Evolutionary conservation across 2,329 filamentous ascomycete genomes (phyloP), one percentile per base, ranked within the genome.

Genomic region (Alternaria sp.): DNA sequence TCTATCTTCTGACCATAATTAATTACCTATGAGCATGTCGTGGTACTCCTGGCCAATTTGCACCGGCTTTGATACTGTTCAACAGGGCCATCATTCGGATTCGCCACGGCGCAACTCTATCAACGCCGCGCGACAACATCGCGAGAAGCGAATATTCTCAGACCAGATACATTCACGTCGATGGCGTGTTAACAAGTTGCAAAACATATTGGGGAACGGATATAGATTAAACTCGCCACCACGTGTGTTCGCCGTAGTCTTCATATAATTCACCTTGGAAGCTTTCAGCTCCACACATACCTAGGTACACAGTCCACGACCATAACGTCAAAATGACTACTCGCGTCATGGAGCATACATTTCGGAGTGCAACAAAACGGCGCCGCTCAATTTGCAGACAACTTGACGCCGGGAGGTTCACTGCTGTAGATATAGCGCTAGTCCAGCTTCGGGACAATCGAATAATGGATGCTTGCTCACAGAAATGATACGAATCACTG

Each of bases 341-440:
- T 37, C 28, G 15, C 14, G 21, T 15, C 12, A n/a, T 37, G 11
- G 4, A 15, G n/a, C 49, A 23, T 53, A 14, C 3, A 37, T 53
- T 30, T 53, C 30, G 49, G 14, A 53, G 49, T 53, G 49, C 30
- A 53, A 53, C 30, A 53, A 53, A 41, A 53, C 49, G 49, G 49
- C 49, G 28, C 30, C 28, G 49, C 49, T 53, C 49, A 53, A 20
- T 53, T 15, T 37, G 49, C 28, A 37, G 33, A 37, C 20, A 41
- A 41, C n/a, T 37, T 53, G 49, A 25, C 49, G 33, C 28, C 49
- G 49, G 21, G 49, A 53, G 26, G 28, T 37, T 53, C 49, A 53
- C 49, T 53, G 49, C 49, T 53, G 20, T 53, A 18, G 5, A 23
- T 53, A 15, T 53, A 53, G 49, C 49, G 49, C 49, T 53, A 53